Percentiles rank a stretch among this genome's conserved stretches.
Evolutionary conservation across 2,329 filamentous ascomycete species (phyloP).

Genomic region (Arthroderma sp.): DNA sequence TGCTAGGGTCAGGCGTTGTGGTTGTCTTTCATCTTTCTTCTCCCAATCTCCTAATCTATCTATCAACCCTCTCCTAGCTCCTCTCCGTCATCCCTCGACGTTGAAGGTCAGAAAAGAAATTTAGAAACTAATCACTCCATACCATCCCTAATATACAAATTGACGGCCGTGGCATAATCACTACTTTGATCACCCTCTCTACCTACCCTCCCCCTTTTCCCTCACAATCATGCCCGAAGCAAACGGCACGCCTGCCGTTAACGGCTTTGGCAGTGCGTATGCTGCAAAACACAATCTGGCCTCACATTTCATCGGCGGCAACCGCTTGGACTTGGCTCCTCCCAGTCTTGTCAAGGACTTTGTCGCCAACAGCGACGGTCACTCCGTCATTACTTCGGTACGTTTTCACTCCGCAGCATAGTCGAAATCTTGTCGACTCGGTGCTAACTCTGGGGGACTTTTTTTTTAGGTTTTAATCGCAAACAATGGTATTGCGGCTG

Average conservation of each 20-base stretch:
- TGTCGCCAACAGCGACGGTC: slow-evolving; percentile 73
- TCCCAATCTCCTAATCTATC: neutral
- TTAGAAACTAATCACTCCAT: slow-evolving; percentile 4
- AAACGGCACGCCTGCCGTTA: slow-evolving; percentile 27
- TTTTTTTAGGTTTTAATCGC: slow-evolving; percentile 77
- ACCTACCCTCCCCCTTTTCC: slow-evolving; percentile 2
- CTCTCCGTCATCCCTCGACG: slow-evolving; percentile 1
- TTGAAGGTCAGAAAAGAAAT: neutral
- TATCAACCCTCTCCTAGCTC: slow-evolving; percentile 3
- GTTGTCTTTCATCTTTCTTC: neutral
- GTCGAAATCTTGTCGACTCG: no score
- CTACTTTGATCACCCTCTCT: slow-evolving; percentile 5
- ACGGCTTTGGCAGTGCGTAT: slow-evolving; percentile 50
- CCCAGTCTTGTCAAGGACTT: slow-evolving; percentile 92
- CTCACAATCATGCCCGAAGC: slow-evolving; percentile 26
- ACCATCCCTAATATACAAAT: neutral
- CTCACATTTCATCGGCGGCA: slow-evolving; percentile 93
- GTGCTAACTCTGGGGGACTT: no score
- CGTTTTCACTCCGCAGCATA: slow-evolving; percentile 24
- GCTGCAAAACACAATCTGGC: slow-evolving; percentile 71
- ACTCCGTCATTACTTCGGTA: slow-evolving; percentile 97
- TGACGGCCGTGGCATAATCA: slow-evolving; percentile 5
- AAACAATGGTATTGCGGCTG: slow-evolving; percentile 98
- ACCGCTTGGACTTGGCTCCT: slow-evolving; percentile 66
- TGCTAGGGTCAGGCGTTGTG: slow-evolving; percentile 1